Conservation (phyloP, 208 protist species). For the Crithidia thermophila region DNA sequence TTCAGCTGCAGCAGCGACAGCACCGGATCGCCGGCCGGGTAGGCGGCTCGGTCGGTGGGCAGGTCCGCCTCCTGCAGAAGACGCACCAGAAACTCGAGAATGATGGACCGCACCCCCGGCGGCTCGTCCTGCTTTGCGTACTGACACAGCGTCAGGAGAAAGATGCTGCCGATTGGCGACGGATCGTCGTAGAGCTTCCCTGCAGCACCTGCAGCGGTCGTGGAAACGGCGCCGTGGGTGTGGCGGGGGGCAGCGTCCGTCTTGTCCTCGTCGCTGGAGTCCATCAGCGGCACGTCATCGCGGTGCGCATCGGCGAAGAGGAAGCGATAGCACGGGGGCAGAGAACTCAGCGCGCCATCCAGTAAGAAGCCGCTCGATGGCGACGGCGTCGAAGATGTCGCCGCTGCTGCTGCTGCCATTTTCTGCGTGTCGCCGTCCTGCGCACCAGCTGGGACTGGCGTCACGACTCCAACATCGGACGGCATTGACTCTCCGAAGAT, state of each 20-base stretch:
- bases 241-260: not conserved
- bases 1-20: constrained; percentile 68
- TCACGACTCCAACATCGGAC: not conserved
- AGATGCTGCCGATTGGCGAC: constrained; percentile 52
- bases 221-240: not conserved
- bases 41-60: constrained; percentile 32
- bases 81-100: constrained; percentile 59
- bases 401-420: not conserved
- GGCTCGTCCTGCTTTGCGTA: constrained; percentile 79
- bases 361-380: constrained; percentile 5
- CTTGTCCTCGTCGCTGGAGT: constrained; percentile 4
- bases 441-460: not conserved
- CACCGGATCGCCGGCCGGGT: constrained; percentile 32
- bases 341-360: constrained; percentile 19
- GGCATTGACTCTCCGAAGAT: not conserved
- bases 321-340: constrained; percentile 69
- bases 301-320: constrained; percentile 34
- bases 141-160: constrained; percentile 72
- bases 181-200: constrained; percentile 11
- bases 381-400: constrained; percentile 5
- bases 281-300: not conserved
- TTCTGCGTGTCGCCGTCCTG: not conserved
- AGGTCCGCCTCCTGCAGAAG: constrained; percentile 65
- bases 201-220: not conserved
- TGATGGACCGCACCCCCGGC: constrained; percentile 45